Percentiles rank a stretch among this genome's conserved stretches.
These are phyloP conservation scores for Wickerhamiella lipophila DNA, from an alignment of 805 yeast species.

Conservation along the genomic window DNA sequence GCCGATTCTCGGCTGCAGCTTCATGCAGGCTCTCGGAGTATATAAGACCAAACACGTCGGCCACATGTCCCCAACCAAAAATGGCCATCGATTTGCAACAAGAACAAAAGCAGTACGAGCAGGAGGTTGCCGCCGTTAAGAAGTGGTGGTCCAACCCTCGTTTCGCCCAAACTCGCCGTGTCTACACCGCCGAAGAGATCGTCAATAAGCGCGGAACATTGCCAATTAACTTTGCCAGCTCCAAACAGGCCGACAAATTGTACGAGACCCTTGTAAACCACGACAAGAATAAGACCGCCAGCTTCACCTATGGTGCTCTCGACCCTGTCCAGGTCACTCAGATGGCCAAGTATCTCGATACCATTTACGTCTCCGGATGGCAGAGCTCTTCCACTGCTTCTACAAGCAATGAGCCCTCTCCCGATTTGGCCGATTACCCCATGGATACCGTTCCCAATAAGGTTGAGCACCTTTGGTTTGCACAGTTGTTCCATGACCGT, in stretches of 20 bases:
- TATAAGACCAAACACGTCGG: not conserved
- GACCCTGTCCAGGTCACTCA: conserved; percentile 93
- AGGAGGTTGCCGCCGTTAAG: conserved; percentile 59
- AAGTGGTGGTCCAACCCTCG: conserved; percentile 92
- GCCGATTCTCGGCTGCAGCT: conserved; percentile 7
- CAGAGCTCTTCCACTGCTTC: conserved; percentile 98
- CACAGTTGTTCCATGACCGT: conserved; percentile 93
- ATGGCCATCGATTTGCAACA: conserved; percentile 38
- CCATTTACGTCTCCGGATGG: conserved; percentile 95
- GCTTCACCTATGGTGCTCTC: conserved; percentile 89
- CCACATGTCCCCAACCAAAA: not conserved
- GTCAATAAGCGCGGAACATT: conserved; percentile 78
- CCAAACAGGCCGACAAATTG: conserved; percentile 69
- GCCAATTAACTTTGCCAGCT: conserved; percentile 62
- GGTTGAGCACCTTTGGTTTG: conserved; percentile 93
- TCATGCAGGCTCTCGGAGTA: not conserved
- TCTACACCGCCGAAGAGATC: conserved; percentile 77
- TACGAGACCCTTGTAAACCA: conserved; percentile 59
- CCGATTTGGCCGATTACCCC: conserved; percentile 97
- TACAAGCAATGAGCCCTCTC: conserved; percentile 93
- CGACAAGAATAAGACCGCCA: conserved; percentile 53
- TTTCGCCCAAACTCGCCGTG: conserved; percentile 79
- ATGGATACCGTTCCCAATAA: conserved; percentile 98
- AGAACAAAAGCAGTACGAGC: conserved; percentile 53
- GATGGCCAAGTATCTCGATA: conserved; percentile 91